Base-by-base conservation (phyloP, 2,329 filamentous ascomycete genomes). In the Grosmannia huntii region DNA sequence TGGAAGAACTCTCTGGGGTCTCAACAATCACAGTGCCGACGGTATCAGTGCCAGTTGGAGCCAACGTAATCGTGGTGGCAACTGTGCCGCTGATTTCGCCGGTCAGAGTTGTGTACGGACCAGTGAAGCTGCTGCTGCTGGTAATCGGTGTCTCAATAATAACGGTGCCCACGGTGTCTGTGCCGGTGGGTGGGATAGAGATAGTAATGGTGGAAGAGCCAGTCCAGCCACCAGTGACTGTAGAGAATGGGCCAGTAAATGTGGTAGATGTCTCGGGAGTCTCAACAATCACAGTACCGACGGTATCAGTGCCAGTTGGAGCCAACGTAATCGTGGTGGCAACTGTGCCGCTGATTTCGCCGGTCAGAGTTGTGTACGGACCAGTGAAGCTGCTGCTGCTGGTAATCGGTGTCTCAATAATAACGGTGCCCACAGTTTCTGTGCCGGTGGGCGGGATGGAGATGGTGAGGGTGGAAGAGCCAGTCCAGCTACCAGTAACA, bases 361-460 rank as follows among this genome's bases (percentile, higher is more conserved):
- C 62, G 4, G 61, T 63, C 12, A 63, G 58, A 27, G 64, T 64
- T 0, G 62, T 62, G 53, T 60, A 64, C 0, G 62, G 61, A 4
- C 62, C 62, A 12, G 63, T 61, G 52, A 64, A 64, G 2, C 52
- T 25, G 21, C 36, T 38, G 11, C 36, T 38, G 36, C 36, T 16
- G 36, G 4, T 16, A 5, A 14, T 16, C 3, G 59, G 59, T 1
- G 28, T 48, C 44, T 61, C 56, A 21, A 63, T 23, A 46, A 62
- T 59, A 1, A 63, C 55, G 1, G 62, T 64, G 5, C 62, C 62
- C 4, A 58, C 55, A 9, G 44, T 50, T n/a, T 5, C 60, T 5
- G 56, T 52, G 46, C 56, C 54, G 4, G 58, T 50, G 21, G 61
- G 62, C 5, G 57, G 55, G 0, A 64, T 19, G 4, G 62, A 60